These are phyloP conservation scores for Fusarium secorum DNA, from an alignment of 2,329 filamentous ascomycete genomes.

Conservation along the genomic window DNA sequence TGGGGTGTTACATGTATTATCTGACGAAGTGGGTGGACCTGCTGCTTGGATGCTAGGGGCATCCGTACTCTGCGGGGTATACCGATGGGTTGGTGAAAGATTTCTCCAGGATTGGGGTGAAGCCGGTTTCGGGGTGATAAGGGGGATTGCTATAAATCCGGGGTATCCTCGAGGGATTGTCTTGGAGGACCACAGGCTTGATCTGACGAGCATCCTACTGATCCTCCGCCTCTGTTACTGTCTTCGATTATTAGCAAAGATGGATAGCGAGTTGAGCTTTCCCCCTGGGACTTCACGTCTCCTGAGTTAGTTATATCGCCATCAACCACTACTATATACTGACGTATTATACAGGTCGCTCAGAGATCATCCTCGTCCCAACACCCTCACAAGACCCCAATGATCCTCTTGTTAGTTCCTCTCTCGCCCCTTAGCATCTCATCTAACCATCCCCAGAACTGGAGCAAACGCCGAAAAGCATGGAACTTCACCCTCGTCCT, in stretches of 20 bases:
- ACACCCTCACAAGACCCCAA: slow-evolving; percentile 34
- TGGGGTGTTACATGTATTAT: background rate
- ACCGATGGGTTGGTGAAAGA: background rate
- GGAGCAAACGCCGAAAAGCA: slow-evolving; percentile 36
- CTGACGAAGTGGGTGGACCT: slow-evolving; percentile 1
- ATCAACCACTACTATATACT: background rate
- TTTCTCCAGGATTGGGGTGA: background rate
- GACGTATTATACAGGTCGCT: background rate
- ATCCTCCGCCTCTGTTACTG: background rate
- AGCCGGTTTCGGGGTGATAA: background rate
- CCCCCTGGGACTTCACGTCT: slow-evolving; percentile 7
- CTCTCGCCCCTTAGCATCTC: accelerated
- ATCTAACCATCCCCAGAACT: slow-evolving; percentile 32
- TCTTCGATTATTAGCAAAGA: background rate
- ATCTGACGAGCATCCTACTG: background rate
- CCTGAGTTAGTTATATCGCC: background rate
- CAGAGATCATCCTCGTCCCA: slow-evolving; percentile 2
- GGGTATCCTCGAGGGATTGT: background rate
- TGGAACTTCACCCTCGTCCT: slow-evolving; percentile 37
- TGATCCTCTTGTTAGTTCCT: slow-evolving; percentile 37
- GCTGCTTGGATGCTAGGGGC: background rate
- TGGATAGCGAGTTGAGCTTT: slow-evolving; percentile 7
- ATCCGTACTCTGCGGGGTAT: background rate
- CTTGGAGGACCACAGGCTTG: accelerated
- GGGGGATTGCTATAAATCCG: background rate